phyloP scores from a whole-genome alignment of 2,329 filamentous ascomycete genomes.

The Bipolaris cookei region DNA sequence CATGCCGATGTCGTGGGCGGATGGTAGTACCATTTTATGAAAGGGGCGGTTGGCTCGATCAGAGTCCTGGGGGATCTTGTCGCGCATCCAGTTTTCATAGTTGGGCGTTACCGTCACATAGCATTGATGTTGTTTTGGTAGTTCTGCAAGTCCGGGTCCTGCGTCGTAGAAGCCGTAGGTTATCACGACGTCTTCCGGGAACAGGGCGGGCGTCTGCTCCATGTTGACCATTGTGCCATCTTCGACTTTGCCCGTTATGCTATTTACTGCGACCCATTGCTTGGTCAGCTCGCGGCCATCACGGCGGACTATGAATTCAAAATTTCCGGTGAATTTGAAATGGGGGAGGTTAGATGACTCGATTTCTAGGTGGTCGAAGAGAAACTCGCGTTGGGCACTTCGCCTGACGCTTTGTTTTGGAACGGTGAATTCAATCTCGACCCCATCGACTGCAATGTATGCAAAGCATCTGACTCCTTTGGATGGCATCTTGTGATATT shows the following conservation, averaged over 20 bases:
- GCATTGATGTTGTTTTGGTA: constrained; percentile 54
- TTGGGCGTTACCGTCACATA: constrained; percentile 55
- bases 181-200: constrained; percentile 50
- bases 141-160: constrained; percentile 52
- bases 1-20: constrained; percentile 60
- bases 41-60: constrained; percentile 52
- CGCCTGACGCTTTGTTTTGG: constrained; percentile 46
- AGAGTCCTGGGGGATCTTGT: constrained; percentile 51
- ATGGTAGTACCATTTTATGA: constrained; percentile 54
- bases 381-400: constrained; percentile 47
- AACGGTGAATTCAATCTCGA: constrained; percentile 55
- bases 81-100: constrained; percentile 55
- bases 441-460: constrained; percentile 48
- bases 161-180: constrained; percentile 59
- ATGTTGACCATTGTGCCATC: constrained; percentile 49
- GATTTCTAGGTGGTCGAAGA: constrained; percentile 54
- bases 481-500: constrained; percentile 38
- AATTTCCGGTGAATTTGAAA: constrained; percentile 55
- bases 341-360: constrained; percentile 53
- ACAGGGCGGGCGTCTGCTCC: constrained; percentile 39
- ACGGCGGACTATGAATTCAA: constrained; percentile 51
- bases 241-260: constrained; percentile 53
- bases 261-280: constrained; percentile 57
- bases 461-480: constrained; percentile 44
- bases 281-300: constrained; percentile 51